These are phyloP conservation scores for Turnera subulata DNA, from an alignment of 345 rosid genomes.

Conservation along the genomic window DNA sequence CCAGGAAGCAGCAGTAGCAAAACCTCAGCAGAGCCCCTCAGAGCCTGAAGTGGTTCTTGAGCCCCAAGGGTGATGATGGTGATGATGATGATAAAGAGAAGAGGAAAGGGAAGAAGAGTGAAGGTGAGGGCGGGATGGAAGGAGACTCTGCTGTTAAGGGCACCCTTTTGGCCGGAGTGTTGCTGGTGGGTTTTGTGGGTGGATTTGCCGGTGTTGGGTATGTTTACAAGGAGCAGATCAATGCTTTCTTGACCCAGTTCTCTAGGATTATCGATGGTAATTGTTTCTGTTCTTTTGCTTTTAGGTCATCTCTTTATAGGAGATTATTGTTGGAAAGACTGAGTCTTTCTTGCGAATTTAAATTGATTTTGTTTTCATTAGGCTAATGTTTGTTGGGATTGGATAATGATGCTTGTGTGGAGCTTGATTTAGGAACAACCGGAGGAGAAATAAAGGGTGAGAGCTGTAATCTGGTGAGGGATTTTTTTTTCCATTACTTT, in stretches of 20 bases:
- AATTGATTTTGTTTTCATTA: too few relatives aligned
- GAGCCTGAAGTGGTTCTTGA: slow-evolving; percentile 67
- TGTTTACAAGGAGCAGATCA: slow-evolving; percentile 75
- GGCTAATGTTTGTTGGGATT: too few relatives aligned
- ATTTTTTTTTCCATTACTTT: too few relatives aligned
- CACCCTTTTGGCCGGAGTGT: slow-evolving; percentile 72
- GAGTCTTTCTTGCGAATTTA: too few relatives aligned
- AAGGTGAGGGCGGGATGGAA: slow-evolving; percentile 27
- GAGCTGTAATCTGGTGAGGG: too few relatives aligned
- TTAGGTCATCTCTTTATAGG: too few relatives aligned
- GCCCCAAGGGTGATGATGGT: slow-evolving; percentile 43
- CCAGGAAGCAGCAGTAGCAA: slow-evolving; percentile 50
- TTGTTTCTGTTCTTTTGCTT: background rate
- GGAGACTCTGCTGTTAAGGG: slow-evolving; percentile 73
- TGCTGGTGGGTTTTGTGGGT: slow-evolving; percentile 82
- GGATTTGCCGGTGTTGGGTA: slow-evolving; percentile 76
- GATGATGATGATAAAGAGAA: slow-evolving; percentile 24
- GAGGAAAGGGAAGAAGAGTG: slow-evolving; percentile 14
- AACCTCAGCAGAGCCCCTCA: slow-evolving; percentile 56
- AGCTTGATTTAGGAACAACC: too few relatives aligned
- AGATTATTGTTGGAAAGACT: too few relatives aligned
- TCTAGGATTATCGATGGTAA: slow-evolving; percentile 84
- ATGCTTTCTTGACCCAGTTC: slow-evolving; percentile 69
- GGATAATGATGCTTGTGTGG: too few relatives aligned
- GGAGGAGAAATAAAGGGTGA: too few relatives aligned